Base-by-base conservation (phyloP, 228 moss, liverwort and hornwort species). In the Sphagnum fallax region DNA sequence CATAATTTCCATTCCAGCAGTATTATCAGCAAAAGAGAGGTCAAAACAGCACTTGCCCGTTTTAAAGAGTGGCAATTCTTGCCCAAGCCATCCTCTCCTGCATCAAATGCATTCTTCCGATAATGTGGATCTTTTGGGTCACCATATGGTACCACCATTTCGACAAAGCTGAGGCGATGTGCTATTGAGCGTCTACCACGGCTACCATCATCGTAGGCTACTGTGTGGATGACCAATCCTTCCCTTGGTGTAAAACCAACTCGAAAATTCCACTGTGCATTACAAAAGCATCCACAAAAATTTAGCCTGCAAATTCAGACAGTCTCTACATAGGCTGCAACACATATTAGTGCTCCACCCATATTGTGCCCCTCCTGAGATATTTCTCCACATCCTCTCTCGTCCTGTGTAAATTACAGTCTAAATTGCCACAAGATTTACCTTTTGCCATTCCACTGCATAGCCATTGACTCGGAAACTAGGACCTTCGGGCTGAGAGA, bases 401-500 rank as follows among this genome's bases (percentile, higher is more conserved):
- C 2, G 32, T 32, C 32, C 32, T 2, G 2, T 51, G 98, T 98
- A 73, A 98, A 98, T 32, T 93, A 93, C 70, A 98, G 84, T 66
- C 98, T 91, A 76, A 98, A 93, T 69, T 88, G 91, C 98, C 98
- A 98, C 98, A 92, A 87, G 55, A 66, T 48, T 50, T 51, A 94
- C 95, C 90, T 98, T 98, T 73, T 98, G 97, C 97, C 97, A 98
- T 77, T 93, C 91, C 58, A 98, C 97, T 60, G 93, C 93, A 57
- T 91, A 77, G 10, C 97, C 93, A 65, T 93, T 93, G 4, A 98
- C 97, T 70, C 88, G 89, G 60, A 98, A 98, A 76, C 97, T 98
- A 47, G 97, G 93, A 8, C 97, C 97, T 52, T 98, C 97, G 0
- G 97, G 97, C 74, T 98, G 97, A 16, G 81, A 86, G 67, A 98